A percentile compares a stretch with the other conserved stretches of the same genome.
Evolutionary conservation across 2,329 filamentous ascomycete species (phyloP).

Genomic region (Colletotrichum noveboracense): DNA sequence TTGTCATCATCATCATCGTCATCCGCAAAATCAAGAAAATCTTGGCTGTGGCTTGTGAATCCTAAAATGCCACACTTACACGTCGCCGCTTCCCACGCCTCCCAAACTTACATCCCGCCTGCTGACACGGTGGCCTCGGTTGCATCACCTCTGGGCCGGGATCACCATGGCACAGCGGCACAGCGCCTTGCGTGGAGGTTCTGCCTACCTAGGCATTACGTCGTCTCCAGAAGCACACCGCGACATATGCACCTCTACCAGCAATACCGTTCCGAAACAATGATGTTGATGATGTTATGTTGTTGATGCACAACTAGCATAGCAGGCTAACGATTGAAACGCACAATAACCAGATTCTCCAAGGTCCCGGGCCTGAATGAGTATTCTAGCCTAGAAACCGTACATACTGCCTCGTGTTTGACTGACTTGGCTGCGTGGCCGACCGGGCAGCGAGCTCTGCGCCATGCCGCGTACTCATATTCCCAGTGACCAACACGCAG

Average conservation of each 20-base stretch:
- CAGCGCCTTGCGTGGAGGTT: neutral
- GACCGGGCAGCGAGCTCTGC: neutral
- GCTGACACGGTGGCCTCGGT: slow-evolving; percentile 20
- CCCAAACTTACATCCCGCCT: neutral
- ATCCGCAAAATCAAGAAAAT: neutral
- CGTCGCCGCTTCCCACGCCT: neutral
- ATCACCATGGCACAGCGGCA: neutral
- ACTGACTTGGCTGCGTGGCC: neutral
- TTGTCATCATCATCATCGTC: neutral
- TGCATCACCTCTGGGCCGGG: neutral
- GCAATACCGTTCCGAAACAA: neutral
- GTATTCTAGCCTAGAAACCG: slow-evolving; percentile 17
- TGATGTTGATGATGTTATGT: neutral
- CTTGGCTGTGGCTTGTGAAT: slow-evolving; percentile 1
- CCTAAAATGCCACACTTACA: neutral
- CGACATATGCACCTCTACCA: neutral
- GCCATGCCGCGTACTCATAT: neutral
- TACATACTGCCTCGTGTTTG: slow-evolving; percentile 10
- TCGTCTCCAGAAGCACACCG: neutral
- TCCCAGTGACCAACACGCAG: neutral
- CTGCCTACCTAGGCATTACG: neutral
- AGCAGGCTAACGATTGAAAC: slow-evolving; percentile 17
- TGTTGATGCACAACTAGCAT: slow-evolving; percentile 6
- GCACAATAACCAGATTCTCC: slow-evolving; percentile 13
- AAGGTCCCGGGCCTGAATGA: neutral